phyloP scores from a whole-genome alignment of 768 basidiomycete genomes.

The Pulveroboletus sp. region DNA sequence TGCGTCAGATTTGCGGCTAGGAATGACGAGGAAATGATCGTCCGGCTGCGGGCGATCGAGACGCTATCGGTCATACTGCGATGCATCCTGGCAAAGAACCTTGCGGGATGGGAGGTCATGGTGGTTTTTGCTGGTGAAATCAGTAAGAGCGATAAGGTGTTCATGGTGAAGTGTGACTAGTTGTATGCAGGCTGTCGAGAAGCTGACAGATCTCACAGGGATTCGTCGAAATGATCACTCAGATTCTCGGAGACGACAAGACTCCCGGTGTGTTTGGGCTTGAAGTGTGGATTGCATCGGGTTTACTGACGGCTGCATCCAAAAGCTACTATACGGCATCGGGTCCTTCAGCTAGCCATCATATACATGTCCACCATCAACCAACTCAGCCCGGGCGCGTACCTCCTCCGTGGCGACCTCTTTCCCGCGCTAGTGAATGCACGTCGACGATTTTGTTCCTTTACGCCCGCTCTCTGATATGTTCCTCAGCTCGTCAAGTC shows the following conservation, averaged over 20 bases:
- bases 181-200: background rate
- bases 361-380: constrained; percentile 56
- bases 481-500: constrained; percentile 49
- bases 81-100: constrained; percentile 50
- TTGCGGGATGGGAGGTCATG: constrained; percentile 72
- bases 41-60: constrained; percentile 42
- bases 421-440: constrained; percentile 53
- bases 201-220: constrained; percentile 34
- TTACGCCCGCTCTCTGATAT: background rate
- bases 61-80: constrained; percentile 47
- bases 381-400: constrained; percentile 68
- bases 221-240: constrained; percentile 46
- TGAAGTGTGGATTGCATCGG: background rate
- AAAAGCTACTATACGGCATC: constrained; percentile 48
- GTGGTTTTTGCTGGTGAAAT: constrained; percentile 62
- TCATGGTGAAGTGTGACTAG: constrained; percentile 38
- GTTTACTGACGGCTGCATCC: background rate
- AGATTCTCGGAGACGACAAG: constrained; percentile 41
- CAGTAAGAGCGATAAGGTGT: constrained; percentile 51
- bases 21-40: constrained; percentile 19
- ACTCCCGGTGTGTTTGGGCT: constrained; percentile 33
- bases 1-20: constrained; percentile 41
- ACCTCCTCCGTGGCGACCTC: constrained; percentile 60
- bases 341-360: constrained; percentile 53
- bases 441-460: constrained; percentile 16